Evolutionary conservation across 352 stramenopile species (phyloP).

Genomic region (Phytophthora vignae): DNA sequence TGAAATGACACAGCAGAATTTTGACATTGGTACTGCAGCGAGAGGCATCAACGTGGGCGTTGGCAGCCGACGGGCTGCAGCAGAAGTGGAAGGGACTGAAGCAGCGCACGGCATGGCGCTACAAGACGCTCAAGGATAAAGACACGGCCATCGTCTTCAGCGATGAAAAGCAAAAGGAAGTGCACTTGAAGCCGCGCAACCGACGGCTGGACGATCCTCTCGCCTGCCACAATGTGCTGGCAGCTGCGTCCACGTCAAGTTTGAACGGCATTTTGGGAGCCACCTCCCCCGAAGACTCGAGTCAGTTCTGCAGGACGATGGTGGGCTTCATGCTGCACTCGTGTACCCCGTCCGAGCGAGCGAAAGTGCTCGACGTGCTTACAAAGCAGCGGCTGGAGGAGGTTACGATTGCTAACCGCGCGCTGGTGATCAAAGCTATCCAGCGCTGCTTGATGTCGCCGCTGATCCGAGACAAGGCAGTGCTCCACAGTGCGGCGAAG

Average conservation of each 20-base stretch:
- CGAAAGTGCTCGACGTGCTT: slow-evolving; percentile 82
- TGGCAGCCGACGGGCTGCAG: slow-evolving; percentile 79
- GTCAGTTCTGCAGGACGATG: slow-evolving; percentile 84
- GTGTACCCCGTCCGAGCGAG: slow-evolving; percentile 62
- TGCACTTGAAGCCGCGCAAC: slow-evolving; percentile 72
- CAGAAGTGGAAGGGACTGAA: slow-evolving; percentile 87
- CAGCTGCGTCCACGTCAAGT: slow-evolving; percentile 58
- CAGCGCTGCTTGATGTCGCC: slow-evolving; percentile 80
- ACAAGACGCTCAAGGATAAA: slow-evolving; percentile 80
- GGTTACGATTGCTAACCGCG: slow-evolving; percentile 80
- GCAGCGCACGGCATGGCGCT: slow-evolving; percentile 83
- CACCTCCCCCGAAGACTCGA: slow-evolving; percentile 78
- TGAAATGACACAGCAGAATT: slow-evolving; percentile 10
- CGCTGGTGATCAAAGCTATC: slow-evolving; percentile 81
- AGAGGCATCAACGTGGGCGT: slow-evolving; percentile 73
- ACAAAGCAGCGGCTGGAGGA: slow-evolving; percentile 69
- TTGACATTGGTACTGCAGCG: slow-evolving; percentile 30
- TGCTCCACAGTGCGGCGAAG: slow-evolving; percentile 71
- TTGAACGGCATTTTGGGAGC: slow-evolving; percentile 83
- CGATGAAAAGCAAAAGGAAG: slow-evolving; percentile 75
- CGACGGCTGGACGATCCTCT: slow-evolving; percentile 63
- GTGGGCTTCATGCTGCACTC: slow-evolving; percentile 88
- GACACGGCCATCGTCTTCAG: slow-evolving; percentile 80
- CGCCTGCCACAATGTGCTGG: slow-evolving; percentile 82
- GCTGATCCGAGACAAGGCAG: slow-evolving; percentile 69